phyloP scores from a whole-genome alignment of 2,329 filamentous ascomycete genomes.

The Macroventuria anomochaeta region DNA sequence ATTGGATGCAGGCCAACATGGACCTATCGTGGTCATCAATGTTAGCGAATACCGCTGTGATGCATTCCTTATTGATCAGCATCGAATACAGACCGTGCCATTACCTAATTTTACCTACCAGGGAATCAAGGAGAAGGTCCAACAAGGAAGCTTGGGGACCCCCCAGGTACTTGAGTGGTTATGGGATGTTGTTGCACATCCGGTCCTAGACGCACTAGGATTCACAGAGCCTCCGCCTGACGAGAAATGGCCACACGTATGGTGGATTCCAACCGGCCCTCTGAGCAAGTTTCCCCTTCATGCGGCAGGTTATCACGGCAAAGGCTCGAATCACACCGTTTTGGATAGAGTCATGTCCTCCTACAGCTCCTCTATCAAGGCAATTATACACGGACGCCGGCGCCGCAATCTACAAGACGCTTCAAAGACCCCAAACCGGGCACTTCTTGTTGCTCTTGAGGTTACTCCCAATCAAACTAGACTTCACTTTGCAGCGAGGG shows the following conservation, averaged over 20 bases:
- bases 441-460: slow-evolving; percentile 44
- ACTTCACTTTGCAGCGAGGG: too few species aligned
- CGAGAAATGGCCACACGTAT: slow-evolving; percentile 3
- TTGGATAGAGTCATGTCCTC: slow-evolving; percentile 51
- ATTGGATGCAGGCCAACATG: not conserved
- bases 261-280: slow-evolving; percentile 11
- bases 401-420: too few species aligned
- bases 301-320: slow-evolving; percentile 34
- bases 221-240: not conserved
- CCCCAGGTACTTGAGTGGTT: not conserved
- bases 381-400: slow-evolving; percentile 38
- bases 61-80: slow-evolving; percentile 4
- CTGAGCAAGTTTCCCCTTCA: slow-evolving; percentile 10
- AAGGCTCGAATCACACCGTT: slow-evolving; percentile 27
- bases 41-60: slow-evolving; percentile 3
- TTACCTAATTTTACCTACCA: not conserved
- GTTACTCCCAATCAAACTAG: slow-evolving; percentile 32
- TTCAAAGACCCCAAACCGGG: too few species aligned
- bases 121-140: not conserved
- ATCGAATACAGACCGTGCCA: not conserved
- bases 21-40: slow-evolving; percentile 11
- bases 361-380: slow-evolving; percentile 47
- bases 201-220: not conserved
- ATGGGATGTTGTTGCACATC: not conserved
- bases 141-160: not conserved